Percentiles rank a stretch among this genome's conserved stretches.
phyloP scores from a whole-genome alignment of 768 basidiomycete species.

The Pluteus cervinus region DNA sequence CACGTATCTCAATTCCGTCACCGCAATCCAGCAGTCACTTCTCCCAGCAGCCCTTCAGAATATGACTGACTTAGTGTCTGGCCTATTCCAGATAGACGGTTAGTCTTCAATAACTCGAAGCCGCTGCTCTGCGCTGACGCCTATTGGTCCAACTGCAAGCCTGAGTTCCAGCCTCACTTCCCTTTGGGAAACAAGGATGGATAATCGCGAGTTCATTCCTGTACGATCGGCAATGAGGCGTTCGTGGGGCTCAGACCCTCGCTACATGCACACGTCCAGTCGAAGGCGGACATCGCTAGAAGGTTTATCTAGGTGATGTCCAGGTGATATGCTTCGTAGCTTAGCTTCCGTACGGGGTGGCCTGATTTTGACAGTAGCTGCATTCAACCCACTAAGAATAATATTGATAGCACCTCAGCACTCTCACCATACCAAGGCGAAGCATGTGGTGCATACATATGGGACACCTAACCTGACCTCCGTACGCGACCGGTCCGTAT shows the following conservation, averaged over 20 bases:
- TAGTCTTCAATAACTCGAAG: too few species aligned
- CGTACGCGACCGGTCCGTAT: constrained; percentile 21
- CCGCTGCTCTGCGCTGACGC: too few species aligned
- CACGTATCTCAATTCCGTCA: too few species aligned
- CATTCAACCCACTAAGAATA: constrained; percentile 40
- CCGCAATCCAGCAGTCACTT: too few species aligned
- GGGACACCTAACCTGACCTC: constrained; percentile 43
- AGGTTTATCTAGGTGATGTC: not conserved
- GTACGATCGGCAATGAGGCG: constrained; percentile 37
- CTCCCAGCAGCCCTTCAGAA: too few species aligned
- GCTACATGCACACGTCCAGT: constrained; percentile 43
- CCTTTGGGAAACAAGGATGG: constrained; percentile 32
- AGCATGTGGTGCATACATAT: constrained; percentile 36
- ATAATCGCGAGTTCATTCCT: constrained; percentile 28
- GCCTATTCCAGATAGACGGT: too few species aligned
- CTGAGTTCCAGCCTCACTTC: constrained; percentile 23
- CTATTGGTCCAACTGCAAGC: constrained; percentile 21
- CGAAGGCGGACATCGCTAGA: constrained; percentile 40
- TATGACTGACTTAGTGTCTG: too few species aligned
- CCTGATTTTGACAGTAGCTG: constrained; percentile 51
- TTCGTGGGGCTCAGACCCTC: constrained; percentile 34
- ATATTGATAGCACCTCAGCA: constrained; percentile 11
- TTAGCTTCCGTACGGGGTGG: constrained; percentile 24
- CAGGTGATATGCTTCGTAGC: not conserved
- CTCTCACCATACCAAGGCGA: not conserved